phyloP scores from a whole-genome alignment of 2,329 filamentous ascomycete species.

The Fusarium proliferatum region DNA sequence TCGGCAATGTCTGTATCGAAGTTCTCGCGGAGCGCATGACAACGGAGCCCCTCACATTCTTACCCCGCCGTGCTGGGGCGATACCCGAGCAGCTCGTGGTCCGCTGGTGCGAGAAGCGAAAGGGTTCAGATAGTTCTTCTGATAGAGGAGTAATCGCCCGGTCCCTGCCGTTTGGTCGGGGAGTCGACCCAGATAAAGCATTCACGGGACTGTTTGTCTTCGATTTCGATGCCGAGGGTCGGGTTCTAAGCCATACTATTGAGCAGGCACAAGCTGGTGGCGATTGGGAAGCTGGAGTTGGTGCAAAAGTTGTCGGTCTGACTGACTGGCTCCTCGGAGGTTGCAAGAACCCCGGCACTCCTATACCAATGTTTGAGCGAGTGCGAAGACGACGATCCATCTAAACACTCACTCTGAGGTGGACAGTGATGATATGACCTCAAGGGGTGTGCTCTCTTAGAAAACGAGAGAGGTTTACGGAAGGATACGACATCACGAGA shows the following conservation, averaged over 20 bases:
- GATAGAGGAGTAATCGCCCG: constrained; percentile 55
- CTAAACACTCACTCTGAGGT: constrained; percentile 4
- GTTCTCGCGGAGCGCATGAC: constrained; percentile 93
- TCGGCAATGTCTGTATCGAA: constrained; percentile 88
- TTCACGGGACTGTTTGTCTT: constrained; percentile 96
- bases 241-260: constrained; percentile 89
- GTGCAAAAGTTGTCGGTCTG: constrained; percentile 86
- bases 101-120: constrained; percentile 89
- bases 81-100: constrained; percentile 55
- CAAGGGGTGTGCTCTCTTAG: background rate
- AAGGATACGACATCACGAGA: constrained; percentile 17
- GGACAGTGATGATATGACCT: background rate
- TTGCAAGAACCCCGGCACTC: constrained; percentile 58
- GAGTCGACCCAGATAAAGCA: constrained; percentile 71
- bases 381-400: constrained; percentile 39
- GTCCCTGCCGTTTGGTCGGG: constrained; percentile 53
- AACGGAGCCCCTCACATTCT: constrained; percentile 62
- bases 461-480: background rate
- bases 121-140: constrained; percentile 51
- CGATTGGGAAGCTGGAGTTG: constrained; percentile 83
- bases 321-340: constrained; percentile 95
- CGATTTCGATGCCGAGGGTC: constrained; percentile 89
- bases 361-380: constrained; percentile 52
- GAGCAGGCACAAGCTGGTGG: constrained; percentile 89
- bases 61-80: constrained; percentile 63